These are phyloP conservation scores for Dactylorhiza incarnata DNA, from an alignment of 106 monocot genomes.

Conservation along the genomic window DNA sequence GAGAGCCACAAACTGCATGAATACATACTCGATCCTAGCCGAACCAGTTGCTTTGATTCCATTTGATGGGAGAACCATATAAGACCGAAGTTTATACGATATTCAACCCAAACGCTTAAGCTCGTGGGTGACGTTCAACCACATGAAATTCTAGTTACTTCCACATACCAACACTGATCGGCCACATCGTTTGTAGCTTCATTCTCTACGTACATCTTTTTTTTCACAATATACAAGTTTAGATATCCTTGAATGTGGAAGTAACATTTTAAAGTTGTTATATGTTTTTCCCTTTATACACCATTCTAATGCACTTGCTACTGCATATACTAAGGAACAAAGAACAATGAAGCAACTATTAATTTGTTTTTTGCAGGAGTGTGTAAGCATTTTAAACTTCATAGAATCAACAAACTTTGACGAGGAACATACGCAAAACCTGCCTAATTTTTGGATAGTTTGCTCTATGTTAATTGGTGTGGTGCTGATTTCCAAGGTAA, in stretches of 20 bases:
- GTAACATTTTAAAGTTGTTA: neutral
- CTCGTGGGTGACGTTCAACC: too few relatives aligned
- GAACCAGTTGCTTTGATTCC: too few relatives aligned
- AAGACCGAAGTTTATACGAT: too few relatives aligned
- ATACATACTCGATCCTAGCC: too few relatives aligned
- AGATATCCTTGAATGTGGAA: neutral
- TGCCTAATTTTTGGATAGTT: constrained; percentile 15
- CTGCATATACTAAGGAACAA: neutral
- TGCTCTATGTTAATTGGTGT: constrained; percentile 22
- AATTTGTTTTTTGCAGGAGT: neutral
- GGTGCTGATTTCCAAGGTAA: constrained; percentile 11
- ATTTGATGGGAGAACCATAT: too few relatives aligned
- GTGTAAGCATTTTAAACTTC: neutral
- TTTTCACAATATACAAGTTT: neutral
- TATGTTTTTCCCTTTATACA: neutral
- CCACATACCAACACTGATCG: neutral
- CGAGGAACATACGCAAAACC: constrained; percentile 1
- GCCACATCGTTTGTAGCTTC: neutral
- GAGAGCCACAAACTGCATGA: too few relatives aligned
- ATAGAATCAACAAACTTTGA: neutral
- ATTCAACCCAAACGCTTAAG: too few relatives aligned
- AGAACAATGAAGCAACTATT: neutral
- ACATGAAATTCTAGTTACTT: too few relatives aligned
- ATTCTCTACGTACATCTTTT: neutral
- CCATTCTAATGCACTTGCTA: neutral